Conservation (phyloP, 2,329 filamentous ascomycete genomes). For the Neonectria neomacrospora region DNA sequence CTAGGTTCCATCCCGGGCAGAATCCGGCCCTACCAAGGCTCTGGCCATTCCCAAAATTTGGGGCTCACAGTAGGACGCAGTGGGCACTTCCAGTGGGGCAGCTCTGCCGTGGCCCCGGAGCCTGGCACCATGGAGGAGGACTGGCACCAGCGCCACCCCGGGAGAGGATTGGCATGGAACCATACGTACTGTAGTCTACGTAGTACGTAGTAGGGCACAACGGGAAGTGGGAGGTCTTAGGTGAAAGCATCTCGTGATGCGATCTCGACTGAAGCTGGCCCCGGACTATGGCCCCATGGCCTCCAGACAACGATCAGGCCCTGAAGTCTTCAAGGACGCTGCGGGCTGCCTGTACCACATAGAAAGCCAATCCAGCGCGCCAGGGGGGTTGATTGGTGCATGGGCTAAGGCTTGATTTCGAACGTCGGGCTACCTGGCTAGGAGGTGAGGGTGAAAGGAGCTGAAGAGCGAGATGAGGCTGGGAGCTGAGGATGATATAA, state of each 20-base stretch:
- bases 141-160: conserved; percentile 17
- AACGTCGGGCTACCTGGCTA: neutral
- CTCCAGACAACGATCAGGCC: neutral
- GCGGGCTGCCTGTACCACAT: conserved; percentile 2
- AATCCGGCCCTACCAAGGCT: conserved; percentile 15
- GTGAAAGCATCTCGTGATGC: conserved; percentile 45
- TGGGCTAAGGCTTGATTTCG: neutral
- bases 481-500: neutral
- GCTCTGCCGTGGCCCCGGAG: conserved; percentile 10
- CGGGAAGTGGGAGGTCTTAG: conserved; percentile 19
- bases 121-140: conserved; percentile 7
- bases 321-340: neutral
- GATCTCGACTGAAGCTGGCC: conserved; percentile 22
- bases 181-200: too few relatives aligned
- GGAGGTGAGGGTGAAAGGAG: neutral
- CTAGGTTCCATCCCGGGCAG: conserved; percentile 14
- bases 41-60: conserved; percentile 16
- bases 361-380: neutral
- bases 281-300: conserved; percentile 9
- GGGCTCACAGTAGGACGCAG: conserved; percentile 15
- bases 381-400: conserved; percentile 4
- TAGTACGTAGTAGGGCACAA: neutral
- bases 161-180: neutral
- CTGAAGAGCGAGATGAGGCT: neutral
- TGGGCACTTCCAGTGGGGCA: conserved; percentile 5